Percentiles rank a stretch among this genome's conserved stretches.
Conservation (phyloP, 129 eudicot species). For the Silybum marianum region DNA sequence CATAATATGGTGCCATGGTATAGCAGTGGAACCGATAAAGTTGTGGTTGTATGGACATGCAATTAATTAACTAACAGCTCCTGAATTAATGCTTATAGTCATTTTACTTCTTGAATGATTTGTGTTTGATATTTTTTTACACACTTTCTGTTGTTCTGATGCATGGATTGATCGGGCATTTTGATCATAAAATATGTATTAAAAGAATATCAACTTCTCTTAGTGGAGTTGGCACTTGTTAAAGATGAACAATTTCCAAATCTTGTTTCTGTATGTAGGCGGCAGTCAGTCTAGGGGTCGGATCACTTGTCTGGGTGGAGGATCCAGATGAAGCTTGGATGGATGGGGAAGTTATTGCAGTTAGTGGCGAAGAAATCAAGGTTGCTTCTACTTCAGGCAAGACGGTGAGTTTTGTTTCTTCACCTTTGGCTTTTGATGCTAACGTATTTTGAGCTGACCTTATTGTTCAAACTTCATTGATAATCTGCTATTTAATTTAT, state of each 20-base stretch:
- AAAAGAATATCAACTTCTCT: constrained; percentile 12
- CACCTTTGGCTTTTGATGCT: neutral
- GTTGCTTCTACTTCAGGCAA: constrained; percentile 87
- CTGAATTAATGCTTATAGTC: neutral
- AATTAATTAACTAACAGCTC: neutral
- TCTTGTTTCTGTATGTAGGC: constrained; percentile 53
- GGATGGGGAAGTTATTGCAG: constrained; percentile 84
- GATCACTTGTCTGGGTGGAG: constrained; percentile 96
- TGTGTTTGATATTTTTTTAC: constrained; percentile 3
- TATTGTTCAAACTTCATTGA: neutral
- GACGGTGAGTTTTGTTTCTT: constrained; percentile 53
- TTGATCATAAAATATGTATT: constrained; percentile 1
- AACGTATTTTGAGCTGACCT: neutral
- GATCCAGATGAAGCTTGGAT: constrained; percentile 93
- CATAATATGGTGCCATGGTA: neutral
- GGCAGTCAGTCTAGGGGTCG: constrained; percentile 73
- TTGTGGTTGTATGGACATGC: neutral
- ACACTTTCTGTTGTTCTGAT: neutral
- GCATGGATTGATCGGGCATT: neutral
- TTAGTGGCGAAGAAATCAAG: constrained; percentile 64
- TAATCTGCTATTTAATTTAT: neutral
- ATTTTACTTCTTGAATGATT: constrained; percentile 9
- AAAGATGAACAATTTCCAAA: constrained; percentile 13
- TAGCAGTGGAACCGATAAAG: neutral
- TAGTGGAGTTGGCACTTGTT: constrained; percentile 15